Evolutionary conservation across 768 basidiomycete species (phyloP).

Genomic region (Phaffia tasmanica): DNA sequence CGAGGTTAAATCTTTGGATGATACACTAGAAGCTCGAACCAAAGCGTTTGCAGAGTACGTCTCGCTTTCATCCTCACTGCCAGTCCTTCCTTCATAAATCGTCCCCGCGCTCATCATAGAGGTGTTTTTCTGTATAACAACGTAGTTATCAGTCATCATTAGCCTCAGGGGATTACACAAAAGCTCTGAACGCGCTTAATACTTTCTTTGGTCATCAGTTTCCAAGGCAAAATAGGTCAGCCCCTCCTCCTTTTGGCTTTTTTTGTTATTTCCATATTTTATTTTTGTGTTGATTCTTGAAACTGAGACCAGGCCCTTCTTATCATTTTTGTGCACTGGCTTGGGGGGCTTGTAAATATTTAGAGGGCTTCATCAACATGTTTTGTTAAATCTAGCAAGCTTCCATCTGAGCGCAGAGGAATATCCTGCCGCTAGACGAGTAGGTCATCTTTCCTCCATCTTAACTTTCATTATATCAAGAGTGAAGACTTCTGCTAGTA

Average conservation of each 20-base stretch:
- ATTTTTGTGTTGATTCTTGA: no score
- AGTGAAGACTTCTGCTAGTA: background rate
- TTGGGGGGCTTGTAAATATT: no score
- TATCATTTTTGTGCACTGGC: no score
- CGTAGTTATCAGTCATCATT: conserved; percentile 35
- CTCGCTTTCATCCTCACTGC: conserved; percentile 5
- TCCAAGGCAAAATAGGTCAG: conserved; percentile 66
- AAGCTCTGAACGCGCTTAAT: conserved; percentile 59
- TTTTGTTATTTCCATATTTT: background rate
- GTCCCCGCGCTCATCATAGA: background rate
- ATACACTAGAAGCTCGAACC: conserved; percentile 54
- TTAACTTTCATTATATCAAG: background rate
- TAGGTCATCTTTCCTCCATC: conserved; percentile 31
- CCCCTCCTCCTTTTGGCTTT: conserved; percentile 33
- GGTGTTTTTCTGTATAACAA: background rate
- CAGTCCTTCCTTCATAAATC: conserved; percentile 11
- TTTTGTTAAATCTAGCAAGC: conserved; percentile 61
- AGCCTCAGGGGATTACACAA: conserved; percentile 57
- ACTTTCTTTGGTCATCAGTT: conserved; percentile 78
- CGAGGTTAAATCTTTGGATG: conserved; percentile 30
- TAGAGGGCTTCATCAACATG: conserved; percentile 72
- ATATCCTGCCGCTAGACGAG: conserved; percentile 57
- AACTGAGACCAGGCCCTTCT: no score
- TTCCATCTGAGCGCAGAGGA: conserved; percentile 66
- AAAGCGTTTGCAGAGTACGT: conserved; percentile 53